Conservation (phyloP, 176 grass and related monocot species). For the Carex scoparia region DNA sequence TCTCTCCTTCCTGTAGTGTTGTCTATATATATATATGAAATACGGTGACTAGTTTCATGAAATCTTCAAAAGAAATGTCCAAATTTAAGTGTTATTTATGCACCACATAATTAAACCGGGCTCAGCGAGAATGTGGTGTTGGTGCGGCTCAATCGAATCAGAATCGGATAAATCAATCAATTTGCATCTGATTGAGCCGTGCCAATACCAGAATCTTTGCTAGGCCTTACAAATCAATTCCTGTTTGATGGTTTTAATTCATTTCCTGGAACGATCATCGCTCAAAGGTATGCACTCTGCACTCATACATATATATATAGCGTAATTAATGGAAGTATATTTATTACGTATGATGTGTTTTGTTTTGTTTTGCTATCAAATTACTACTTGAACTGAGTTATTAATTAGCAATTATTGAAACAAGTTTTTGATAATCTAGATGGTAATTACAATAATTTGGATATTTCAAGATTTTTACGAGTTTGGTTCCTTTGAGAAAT, state of each 20-base stretch:
- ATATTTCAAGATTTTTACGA: no score
- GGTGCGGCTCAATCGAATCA: slow-evolving; percentile 19
- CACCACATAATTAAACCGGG: neutral
- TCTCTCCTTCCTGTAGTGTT: neutral
- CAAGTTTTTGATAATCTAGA: no score
- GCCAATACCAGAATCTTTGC: slow-evolving; percentile 38
- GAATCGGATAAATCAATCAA: neutral
- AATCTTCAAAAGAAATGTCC: neutral
- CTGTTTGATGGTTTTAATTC: neutral
- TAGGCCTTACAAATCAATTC: neutral
- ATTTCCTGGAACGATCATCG: neutral
- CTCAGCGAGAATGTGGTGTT: slow-evolving; percentile 9
- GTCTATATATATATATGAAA: neutral
- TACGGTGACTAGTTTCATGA: neutral
- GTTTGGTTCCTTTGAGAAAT: no score
- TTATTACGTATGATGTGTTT: neutral
- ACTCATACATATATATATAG: no score
- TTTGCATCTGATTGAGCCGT: slow-evolving; percentile 40
- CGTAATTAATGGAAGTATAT: neutral
- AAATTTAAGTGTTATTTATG: neutral
- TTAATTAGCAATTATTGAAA: neutral
- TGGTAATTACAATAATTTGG: no score
- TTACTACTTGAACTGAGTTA: neutral
- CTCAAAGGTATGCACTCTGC: neutral
- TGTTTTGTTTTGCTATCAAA: neutral